Evolutionary conservation across 345 rosid genomes (phyloP).

Genomic region (Isatis tinctoria): DNA sequence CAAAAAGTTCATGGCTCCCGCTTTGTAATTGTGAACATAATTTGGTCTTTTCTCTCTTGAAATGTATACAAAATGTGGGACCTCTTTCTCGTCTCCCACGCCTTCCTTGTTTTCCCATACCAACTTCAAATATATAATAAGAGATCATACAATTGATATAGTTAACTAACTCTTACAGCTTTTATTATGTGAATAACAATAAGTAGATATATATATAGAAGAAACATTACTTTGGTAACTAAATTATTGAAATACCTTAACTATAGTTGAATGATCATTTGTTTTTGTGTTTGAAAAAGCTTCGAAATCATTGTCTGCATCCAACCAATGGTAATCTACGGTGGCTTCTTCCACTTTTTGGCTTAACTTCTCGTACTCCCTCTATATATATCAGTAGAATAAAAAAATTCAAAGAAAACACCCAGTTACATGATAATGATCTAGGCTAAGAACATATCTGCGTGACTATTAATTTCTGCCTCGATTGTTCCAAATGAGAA

Average conservation of each 20-base stretch:
- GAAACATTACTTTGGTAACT: no score
- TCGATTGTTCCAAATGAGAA: no score
- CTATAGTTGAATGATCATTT: constrained; percentile 48
- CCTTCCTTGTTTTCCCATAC: constrained; percentile 45
- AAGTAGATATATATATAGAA: no score
- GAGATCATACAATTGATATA: no score
- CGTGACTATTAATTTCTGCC: no score
- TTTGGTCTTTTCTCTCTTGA: constrained; percentile 63
- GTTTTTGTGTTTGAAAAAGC: constrained; percentile 37
- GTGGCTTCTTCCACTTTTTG: neutral
- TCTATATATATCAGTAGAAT: no score
- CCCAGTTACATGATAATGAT: no score
- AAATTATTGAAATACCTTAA: constrained; percentile 43
- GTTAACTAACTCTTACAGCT: no score
- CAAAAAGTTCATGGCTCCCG: constrained; percentile 76
- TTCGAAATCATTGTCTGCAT: constrained; percentile 32
- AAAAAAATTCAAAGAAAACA: no score
- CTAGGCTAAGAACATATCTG: no score
- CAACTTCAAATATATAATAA: constrained; percentile 46
- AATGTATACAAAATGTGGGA: constrained; percentile 60
- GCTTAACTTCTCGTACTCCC: neutral
- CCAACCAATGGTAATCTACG: neutral
- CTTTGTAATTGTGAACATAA: constrained; percentile 59
- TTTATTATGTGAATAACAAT: no score
- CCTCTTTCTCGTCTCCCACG: constrained; percentile 25